phyloP scores from a whole-genome alignment of 192 early-diverging fungal species.

The Linnemannia zychae region DNA sequence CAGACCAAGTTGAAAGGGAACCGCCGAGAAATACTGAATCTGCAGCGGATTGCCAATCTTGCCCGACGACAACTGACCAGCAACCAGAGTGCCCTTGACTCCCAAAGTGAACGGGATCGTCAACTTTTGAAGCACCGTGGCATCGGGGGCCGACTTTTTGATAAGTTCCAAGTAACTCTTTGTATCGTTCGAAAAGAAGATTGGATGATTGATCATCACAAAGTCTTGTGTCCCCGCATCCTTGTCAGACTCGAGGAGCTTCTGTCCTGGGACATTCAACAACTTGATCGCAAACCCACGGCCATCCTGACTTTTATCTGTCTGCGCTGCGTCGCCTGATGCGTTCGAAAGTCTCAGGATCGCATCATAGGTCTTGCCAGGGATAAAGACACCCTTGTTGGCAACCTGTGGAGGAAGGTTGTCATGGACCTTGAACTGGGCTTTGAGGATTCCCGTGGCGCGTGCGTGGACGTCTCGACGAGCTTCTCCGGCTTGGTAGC shows the following conservation, averaged over 20 bases:
- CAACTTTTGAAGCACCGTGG: not conserved
- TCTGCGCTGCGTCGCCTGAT: not conserved
- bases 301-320: slow-evolving; percentile 20
- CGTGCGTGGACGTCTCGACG: slow-evolving; percentile 43
- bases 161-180: slow-evolving; percentile 9
- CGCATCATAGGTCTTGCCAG: slow-evolving; percentile 48
- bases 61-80: not conserved
- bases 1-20: slow-evolving; percentile 32
- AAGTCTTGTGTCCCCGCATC: slow-evolving; percentile 44
- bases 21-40: slow-evolving; percentile 36
- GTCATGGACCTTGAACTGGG: slow-evolving; percentile 31
- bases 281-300: slow-evolving; percentile 49
- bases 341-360: slow-evolving; percentile 37
- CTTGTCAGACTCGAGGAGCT: slow-evolving; percentile 37
- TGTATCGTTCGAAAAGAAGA: slow-evolving; percentile 26
- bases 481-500: slow-evolving; percentile 10
- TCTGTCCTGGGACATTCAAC: slow-evolving; percentile 21
- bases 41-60: slow-evolving; percentile 44
- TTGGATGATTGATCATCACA: slow-evolving; percentile 34
- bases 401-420: slow-evolving; percentile 26
- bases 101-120: slow-evolving; percentile 33
- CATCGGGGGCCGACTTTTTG: not conserved
- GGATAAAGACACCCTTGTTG: slow-evolving; percentile 46
- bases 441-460: slow-evolving; percentile 34
- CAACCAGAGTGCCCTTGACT: slow-evolving; percentile 16